phyloP scores from a whole-genome alignment of 1,284 basidiomycete genomes.

The Sanghuangporus weigelae region DNA sequence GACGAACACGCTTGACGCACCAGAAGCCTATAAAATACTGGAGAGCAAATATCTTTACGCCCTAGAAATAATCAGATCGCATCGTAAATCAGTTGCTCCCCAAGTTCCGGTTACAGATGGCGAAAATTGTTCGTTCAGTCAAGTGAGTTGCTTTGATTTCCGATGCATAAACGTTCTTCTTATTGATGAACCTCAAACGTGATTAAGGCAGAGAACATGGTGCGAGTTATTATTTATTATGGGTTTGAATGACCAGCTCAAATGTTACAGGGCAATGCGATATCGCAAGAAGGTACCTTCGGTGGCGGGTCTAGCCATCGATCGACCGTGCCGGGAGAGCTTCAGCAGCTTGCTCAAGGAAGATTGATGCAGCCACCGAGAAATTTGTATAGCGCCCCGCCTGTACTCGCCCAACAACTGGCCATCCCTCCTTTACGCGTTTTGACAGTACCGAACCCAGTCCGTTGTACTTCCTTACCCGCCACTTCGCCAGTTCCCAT shows the following conservation, averaged over 20 bases:
- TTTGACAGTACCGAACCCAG: not conserved
- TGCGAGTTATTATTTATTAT: too few relatives aligned
- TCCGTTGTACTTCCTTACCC: not conserved
- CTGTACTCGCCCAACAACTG: not conserved
- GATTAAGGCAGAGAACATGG: too few relatives aligned
- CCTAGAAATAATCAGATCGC: not conserved
- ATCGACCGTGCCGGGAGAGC: too few relatives aligned
- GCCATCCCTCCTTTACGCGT: not conserved
- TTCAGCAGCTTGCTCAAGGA: too few relatives aligned
- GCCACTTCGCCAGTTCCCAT: not conserved
- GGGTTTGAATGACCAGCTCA: too few relatives aligned
- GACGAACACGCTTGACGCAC: not conserved
- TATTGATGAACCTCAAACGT: too few relatives aligned
- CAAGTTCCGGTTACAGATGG: not conserved
- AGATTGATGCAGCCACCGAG: not conserved
- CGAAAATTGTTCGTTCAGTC: too few relatives aligned
- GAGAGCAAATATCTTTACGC: constrained; percentile 5
- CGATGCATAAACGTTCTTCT: too few relatives aligned
- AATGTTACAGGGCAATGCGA: too few relatives aligned
- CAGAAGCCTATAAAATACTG: not conserved
- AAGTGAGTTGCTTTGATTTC: too few relatives aligned
- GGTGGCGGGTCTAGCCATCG: too few relatives aligned
- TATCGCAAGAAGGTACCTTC: too few relatives aligned
- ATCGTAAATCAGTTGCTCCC: not conserved
- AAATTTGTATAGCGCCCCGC: not conserved